Evolutionary conservation across 2,329 filamentous ascomycete genomes (phyloP), one percentile per base, ranked within the genome.

Genomic region (Xylariaceae sp.): DNA sequence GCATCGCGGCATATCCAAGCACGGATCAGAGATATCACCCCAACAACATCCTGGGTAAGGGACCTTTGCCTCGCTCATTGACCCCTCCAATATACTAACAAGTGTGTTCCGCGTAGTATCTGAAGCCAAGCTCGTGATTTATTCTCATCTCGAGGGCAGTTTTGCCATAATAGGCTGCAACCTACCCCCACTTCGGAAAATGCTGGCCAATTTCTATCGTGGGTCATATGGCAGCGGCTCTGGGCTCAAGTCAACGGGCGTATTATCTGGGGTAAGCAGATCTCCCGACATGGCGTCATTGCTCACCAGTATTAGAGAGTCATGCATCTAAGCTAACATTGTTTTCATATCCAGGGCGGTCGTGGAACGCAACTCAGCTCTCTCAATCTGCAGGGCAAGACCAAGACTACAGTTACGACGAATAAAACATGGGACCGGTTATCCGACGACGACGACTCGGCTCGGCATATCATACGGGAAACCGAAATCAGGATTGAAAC

Each of bases 111-210:
- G 5, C 12, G 7, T 22, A 40, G 7, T 20, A 38, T 34, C 37
- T 22, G 17, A 36, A 22, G 17, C 14, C n/a, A 49, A 48, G 21
- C 48, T 47, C 10, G 44, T 50, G 29, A 33, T 56, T 19, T 53
- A 47, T 49, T 55, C 48, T 1, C 27, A 45, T 3, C 22, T 55
- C 10, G 54, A 56, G 34, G 33, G 47, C 11, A 43, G 52, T 12
- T 34, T 56, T 3, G 52, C 42, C 12, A 48, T 56, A 22, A 48
- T 55, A 11, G 52, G 52, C 11, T 54, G 52, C 37, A 53, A 49
- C 4, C 38, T 56, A 27, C 52, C 54, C 2, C 46, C 52, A 7
- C 42, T 56, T 6, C 47, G 47, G 8, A 46, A 41, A 33, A 27
- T 56, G 5, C 53, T 56, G 38, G 20, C 4, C 27, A 32, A 32